Evolutionary conservation across 208 protist genomes (phyloP).

Genomic region (Endotrypanum monterogeii): DNA sequence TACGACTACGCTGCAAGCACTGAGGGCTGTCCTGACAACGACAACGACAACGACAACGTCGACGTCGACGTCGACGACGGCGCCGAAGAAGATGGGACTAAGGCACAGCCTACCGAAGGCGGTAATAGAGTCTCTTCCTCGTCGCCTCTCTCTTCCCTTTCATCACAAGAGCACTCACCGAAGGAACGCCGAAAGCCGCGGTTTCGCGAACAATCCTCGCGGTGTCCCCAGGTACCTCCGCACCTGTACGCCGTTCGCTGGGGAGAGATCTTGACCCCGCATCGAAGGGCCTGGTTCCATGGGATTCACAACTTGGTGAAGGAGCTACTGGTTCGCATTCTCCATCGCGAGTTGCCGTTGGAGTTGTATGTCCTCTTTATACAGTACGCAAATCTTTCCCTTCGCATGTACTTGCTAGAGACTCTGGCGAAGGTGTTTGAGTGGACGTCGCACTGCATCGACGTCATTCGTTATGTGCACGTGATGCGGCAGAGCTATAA

Average conservation of each 20-base stretch:
- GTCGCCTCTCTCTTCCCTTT: constrained; percentile 2
- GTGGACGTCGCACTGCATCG: constrained; percentile 56
- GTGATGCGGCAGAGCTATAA: constrained; percentile 49
- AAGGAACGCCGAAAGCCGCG: neutral
- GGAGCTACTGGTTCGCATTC: constrained; percentile 42
- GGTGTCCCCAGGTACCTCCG: constrained; percentile 34
- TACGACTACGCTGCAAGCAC: constrained; percentile 22
- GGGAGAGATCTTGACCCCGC: constrained; percentile 42
- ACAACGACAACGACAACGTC: neutral
- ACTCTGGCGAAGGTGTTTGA: constrained; percentile 62
- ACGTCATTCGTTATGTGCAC: constrained; percentile 57
- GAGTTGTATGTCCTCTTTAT: constrained; percentile 70
- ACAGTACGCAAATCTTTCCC: constrained; percentile 50
- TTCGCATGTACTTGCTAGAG: constrained; percentile 53
- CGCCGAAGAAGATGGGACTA: neutral
- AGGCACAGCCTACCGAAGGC: neutral
- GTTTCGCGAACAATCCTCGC: neutral
- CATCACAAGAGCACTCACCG: neutral
- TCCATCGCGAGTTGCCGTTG: constrained; percentile 42
- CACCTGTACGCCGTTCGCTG: constrained; percentile 78
- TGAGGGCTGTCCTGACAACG: neutral
- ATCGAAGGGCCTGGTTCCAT: constrained; percentile 45
- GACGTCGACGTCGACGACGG: too few relatives aligned
- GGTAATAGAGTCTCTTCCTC: constrained; percentile 9
- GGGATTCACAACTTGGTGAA: constrained; percentile 38